phyloP scores from a whole-genome alignment of 2,329 filamentous ascomycete species.

The Epichloe typhina region DNA sequence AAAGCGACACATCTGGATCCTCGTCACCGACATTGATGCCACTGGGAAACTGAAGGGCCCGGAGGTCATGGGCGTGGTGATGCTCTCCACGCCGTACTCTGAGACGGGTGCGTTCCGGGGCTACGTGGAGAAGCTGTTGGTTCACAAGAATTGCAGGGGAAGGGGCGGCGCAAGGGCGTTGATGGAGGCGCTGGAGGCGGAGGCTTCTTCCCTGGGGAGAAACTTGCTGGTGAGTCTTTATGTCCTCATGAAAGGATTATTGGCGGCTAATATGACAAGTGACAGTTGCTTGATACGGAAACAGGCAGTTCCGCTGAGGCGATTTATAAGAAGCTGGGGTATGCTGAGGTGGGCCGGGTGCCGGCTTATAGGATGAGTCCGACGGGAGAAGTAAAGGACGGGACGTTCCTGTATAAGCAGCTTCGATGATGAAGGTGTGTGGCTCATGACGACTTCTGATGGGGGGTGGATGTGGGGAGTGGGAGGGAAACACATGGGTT shows the following conservation, averaged over 20 bases:
- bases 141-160: constrained; percentile 36
- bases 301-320: constrained; percentile 37
- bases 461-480: too few relatives aligned
- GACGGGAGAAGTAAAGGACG: constrained; percentile 33
- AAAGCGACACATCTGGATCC: constrained; percentile 38
- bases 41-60: constrained; percentile 24
- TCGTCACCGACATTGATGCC: constrained; percentile 25
- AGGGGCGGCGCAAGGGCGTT: constrained; percentile 38
- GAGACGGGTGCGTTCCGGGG: constrained; percentile 45
- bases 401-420: constrained; percentile 47
- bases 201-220: constrained; percentile 34
- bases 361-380: constrained; percentile 39
- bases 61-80: constrained; percentile 42
- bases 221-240: constrained; percentile 36
- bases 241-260: too few relatives aligned
- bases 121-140: constrained; percentile 43
- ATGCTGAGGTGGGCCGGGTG: constrained; percentile 39
- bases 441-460: not conserved
- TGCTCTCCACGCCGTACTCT: constrained; percentile 35
- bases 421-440: constrained; percentile 16
- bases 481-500: too few relatives aligned
- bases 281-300: constrained; percentile 38
- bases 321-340: constrained; percentile 44
- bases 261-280: not conserved
- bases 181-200: constrained; percentile 40